Base-by-base conservation (phyloP, 306 rosid species). In the Sophora flavescens region DNA sequence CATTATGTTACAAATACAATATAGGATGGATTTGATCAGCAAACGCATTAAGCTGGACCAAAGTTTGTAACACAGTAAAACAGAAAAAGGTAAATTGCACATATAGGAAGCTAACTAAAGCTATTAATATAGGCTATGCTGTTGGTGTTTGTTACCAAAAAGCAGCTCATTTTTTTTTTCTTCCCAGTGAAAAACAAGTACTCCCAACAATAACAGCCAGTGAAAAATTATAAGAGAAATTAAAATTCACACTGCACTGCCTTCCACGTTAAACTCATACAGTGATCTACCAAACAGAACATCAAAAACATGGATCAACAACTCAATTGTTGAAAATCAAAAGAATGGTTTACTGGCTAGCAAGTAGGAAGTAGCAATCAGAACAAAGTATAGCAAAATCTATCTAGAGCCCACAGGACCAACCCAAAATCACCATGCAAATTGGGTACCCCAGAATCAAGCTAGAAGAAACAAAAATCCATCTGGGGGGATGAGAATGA, bases 401-500 rank as follows among this genome's bases (percentile, higher is more conserved):
- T 38, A 71, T 54, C 11, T 17, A 16, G 13, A 30, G 6, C 64
- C 36, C 42, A 70, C 68, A 62, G 22, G 58, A 80, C 32, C 36
- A 71, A 47, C 65, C 68, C 15, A 69, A 62, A 76, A 82, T 0
- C 11, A 53, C 22, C 9, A 70, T 22, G 66, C 51, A 81, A 74
- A 68, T 36, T 75, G 42, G 61, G 5, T 41, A 41, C 36, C 53
- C 16, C 52, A 13, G 65, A 53, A 81, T 69, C 26, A 67, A 52
- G 18, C 44, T 77, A 66, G 42, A 69, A 63, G 52, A 67, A 75
- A 62, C 6, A 73, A 85, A 68, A 73, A 72, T 60, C 62, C 42
- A 86, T 53, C 50, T 38, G 80, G 54, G 26, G 7, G 69, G 77
- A 76, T 38, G 66, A 85, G 79, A 35, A 65, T 50, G 82, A 72